Base-by-base conservation (phyloP, 768 basidiomycete species). In the Agaricus bisporus region DNA sequence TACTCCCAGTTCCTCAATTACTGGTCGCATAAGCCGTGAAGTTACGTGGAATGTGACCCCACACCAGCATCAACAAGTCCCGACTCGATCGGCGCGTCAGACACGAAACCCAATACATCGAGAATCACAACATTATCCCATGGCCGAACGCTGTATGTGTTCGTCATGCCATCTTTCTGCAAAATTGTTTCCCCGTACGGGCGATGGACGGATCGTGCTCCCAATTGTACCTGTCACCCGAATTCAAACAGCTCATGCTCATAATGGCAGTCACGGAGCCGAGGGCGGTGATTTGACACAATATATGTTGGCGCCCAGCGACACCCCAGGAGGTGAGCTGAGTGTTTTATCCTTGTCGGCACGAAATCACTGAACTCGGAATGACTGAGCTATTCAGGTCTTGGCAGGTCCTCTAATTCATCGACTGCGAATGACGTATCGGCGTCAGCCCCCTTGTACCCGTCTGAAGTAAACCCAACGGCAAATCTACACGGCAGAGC, bases 81-180 rank as follows among this genome's bases (percentile, higher is more conserved):
- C 49, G 38, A 50, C 22, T 20, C 38, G 49, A n/a, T 5, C 49
- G 36, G 49, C 22, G 10, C 49, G 26, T 17, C 49, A 50, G 17
- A 29, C 49, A 28, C 26, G 49, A 29, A 14, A 41, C 26, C 49
- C 49, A 6, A 17, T 28, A 22, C 49, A 50, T n/a, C 49, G 49
- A 14, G 49, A 50, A 20, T 50, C 49, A 3, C 49, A 50, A 37
- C 49, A 50, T 18, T 50, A 50, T 37, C 49, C 42, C 14, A 45
- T 43, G 41, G 42, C 36, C 11, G 51, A 52, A 45, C 43, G 51
- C 4, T 52, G 51, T 17, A 45, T 52, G 51, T 52, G 51, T 5
- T 52, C 51, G 8, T 52, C 51, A 8, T 52, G 51, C 14, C 51
- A 52, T 17, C 42, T 52, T 18, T 52, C 51, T 46, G 51, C 51